Percentiles rank a stretch among this genome's conserved stretches.
Conservation (phyloP, 2,329 filamentous ascomycete species). For the Aspergillus ochraceoroseus region DNA sequence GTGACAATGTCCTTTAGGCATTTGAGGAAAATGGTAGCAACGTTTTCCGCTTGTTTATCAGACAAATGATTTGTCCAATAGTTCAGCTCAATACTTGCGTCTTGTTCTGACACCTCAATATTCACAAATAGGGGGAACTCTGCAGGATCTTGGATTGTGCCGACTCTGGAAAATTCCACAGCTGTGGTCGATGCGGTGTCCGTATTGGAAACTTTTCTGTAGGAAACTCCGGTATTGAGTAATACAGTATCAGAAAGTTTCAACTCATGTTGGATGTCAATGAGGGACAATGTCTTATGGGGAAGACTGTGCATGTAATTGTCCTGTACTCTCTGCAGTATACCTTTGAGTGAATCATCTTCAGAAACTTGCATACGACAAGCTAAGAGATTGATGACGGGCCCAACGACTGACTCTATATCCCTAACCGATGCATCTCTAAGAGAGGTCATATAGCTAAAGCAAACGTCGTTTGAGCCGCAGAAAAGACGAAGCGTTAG, state of each 20-base stretch:
- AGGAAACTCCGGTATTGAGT: slow-evolving; percentile 49
- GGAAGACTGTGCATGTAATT: slow-evolving; percentile 47
- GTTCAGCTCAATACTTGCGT: slow-evolving; percentile 37
- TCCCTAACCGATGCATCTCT: slow-evolving; percentile 40
- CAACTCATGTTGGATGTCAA: slow-evolving; percentile 46
- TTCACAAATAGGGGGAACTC: slow-evolving; percentile 49
- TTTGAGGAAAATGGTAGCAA: slow-evolving; percentile 37
- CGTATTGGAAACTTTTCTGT: slow-evolving; percentile 40
- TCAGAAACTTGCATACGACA: slow-evolving; percentile 41
- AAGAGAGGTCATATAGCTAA: slow-evolving; percentile 44
- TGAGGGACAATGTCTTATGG: slow-evolving; percentile 43
- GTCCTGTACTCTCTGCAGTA: slow-evolving; percentile 43
- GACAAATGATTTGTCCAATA: slow-evolving; percentile 43
- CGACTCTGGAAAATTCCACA: slow-evolving; percentile 39
- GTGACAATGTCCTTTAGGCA: slow-evolving; percentile 39
- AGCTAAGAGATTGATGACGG: slow-evolving; percentile 46
- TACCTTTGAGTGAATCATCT: slow-evolving; percentile 32
- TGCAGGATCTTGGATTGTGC: slow-evolving; percentile 46
- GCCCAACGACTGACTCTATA: slow-evolving; percentile 44
- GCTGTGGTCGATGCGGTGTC: slow-evolving; percentile 21
- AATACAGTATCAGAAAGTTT: slow-evolving; percentile 37
- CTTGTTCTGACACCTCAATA: slow-evolving; percentile 45
- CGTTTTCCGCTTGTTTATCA: slow-evolving; percentile 36
- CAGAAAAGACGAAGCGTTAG: slow-evolving; percentile 57
- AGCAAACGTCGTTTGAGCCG: slow-evolving; percentile 64